These are phyloP conservation scores for Agrostemma githago DNA, from an alignment of 148 eudicot genomes.

Conservation along the genomic window DNA sequence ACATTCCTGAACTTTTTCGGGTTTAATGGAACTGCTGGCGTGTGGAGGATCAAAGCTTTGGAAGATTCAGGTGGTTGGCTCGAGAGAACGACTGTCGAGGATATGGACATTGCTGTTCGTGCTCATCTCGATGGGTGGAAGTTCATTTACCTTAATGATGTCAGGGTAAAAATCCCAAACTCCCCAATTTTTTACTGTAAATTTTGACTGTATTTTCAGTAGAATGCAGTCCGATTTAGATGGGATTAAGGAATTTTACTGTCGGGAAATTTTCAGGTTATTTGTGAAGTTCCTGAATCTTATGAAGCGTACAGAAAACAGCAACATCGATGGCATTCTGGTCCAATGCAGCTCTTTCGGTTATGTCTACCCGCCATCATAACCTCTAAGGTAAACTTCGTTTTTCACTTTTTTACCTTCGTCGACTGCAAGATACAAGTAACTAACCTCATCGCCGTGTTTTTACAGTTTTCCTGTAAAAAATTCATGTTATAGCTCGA, in stretches of 20 bases:
- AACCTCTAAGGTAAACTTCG: slow-evolving; percentile 46
- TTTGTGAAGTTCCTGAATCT: slow-evolving; percentile 75
- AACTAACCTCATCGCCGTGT: neutral
- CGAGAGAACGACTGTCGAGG: slow-evolving; percentile 78
- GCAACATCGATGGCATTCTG: slow-evolving; percentile 91
- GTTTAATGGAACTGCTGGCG: slow-evolving; percentile 87
- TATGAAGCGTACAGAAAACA: slow-evolving; percentile 85
- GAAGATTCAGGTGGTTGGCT: slow-evolving; percentile 90
- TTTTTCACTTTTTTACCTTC: neutral
- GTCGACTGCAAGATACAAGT: neutral
- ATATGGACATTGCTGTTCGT: slow-evolving; percentile 83
- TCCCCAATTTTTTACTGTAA: too few relatives aligned
- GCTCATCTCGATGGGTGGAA: slow-evolving; percentile 88
- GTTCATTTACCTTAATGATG: slow-evolving; percentile 69
- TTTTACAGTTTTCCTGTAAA: neutral
- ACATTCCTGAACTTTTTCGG: slow-evolving; percentile 72
- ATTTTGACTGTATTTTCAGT: neutral
- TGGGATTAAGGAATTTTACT: neutral
- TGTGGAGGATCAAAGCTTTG: slow-evolving; percentile 79
- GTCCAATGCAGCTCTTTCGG: slow-evolving; percentile 85
- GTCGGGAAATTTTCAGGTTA: slow-evolving; percentile 37
- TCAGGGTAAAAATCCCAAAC: slow-evolving; percentile 41
- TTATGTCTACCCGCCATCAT: slow-evolving; percentile 61
- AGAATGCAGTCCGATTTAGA: neutral
- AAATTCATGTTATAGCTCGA: neutral